phyloP scores from a whole-genome alignment of 495 filamentous ascomycete species.

The Pseudevernia furfuracea region DNA sequence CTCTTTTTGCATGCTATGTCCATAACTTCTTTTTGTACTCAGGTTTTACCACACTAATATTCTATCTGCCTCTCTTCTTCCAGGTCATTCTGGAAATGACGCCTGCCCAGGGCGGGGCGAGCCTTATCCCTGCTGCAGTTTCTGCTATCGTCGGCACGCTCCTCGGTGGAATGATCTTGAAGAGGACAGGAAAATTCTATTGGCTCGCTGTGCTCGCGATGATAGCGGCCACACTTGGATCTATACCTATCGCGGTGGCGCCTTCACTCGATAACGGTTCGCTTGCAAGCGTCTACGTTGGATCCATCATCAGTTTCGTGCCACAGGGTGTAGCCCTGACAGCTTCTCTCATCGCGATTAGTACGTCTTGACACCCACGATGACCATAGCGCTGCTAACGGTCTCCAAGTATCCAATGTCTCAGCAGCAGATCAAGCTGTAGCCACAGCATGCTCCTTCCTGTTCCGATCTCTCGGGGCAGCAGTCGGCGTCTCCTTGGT shows the following conservation, averaged over 20 bases:
- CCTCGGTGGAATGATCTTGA: slow-evolving; percentile 14
- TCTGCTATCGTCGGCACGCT: slow-evolving; percentile 14
- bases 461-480: slow-evolving; percentile 20
- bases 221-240: background rate
- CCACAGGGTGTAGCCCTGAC: slow-evolving; percentile 18
- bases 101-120: slow-evolving; percentile 14
- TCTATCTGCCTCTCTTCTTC: slow-evolving; percentile 16
- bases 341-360: slow-evolving; percentile 18
- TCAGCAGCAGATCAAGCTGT: slow-evolving; percentile 20
- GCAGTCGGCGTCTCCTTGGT: slow-evolving; percentile 20
- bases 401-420: slow-evolving; percentile 14
- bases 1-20: slow-evolving; percentile 17
- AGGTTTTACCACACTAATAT: slow-evolving; percentile 12
- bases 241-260: slow-evolving; percentile 17
- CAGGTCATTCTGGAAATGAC: slow-evolving; percentile 16
- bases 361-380: background rate
- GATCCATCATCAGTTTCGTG: slow-evolving; percentile 14
- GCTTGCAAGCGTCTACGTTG: slow-evolving; percentile 12
- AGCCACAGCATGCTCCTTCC: slow-evolving; percentile 19
- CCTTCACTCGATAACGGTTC: slow-evolving; percentile 26
- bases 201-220: slow-evolving; percentile 11
- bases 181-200: slow-evolving; percentile 17
- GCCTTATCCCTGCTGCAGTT: slow-evolving; percentile 13
- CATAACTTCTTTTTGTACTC: slow-evolving; percentile 19
- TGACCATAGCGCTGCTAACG: background rate